Conservation (phyloP, 176 grass and related monocot genomes). For the Urochloa ruziziensis region DNA sequence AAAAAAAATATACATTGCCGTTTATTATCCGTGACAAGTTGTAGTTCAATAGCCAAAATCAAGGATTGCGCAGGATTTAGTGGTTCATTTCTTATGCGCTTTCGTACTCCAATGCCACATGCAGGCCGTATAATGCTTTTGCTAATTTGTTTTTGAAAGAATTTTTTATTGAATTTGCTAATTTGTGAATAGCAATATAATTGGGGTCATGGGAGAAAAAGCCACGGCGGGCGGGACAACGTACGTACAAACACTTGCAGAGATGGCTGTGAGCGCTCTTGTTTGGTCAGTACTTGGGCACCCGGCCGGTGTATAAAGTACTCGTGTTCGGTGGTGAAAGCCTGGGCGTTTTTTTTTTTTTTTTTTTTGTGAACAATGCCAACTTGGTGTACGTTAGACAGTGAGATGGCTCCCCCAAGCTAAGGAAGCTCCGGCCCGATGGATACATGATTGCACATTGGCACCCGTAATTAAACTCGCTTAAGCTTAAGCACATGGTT, state of each 20-base stretch:
- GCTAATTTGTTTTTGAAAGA: too few species aligned
- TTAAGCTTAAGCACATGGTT: conserved; percentile 17
- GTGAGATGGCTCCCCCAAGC: too few species aligned
- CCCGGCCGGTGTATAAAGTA: background rate
- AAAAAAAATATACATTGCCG: background rate
- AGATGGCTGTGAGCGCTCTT: background rate
- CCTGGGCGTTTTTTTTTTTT: background rate
- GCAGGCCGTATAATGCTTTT: background rate
- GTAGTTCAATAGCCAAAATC: background rate
- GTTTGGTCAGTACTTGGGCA: background rate
- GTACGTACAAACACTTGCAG: background rate
- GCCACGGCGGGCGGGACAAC: background rate
- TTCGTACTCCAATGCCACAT: background rate
- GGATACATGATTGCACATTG: background rate
- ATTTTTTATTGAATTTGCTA: background rate
- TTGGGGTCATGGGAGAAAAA: background rate
- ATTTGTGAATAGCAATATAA: background rate
- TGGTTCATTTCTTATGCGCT: background rate
- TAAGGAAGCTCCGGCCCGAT: too few species aligned
- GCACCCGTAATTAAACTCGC: background rate
- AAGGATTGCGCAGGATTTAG: background rate
- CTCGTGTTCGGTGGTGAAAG: conserved; percentile 33
- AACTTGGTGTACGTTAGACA: background rate
- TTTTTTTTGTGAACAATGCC: conserved; percentile 12
- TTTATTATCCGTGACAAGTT: background rate